Evolutionary conservation across 2,329 filamentous ascomycete species (phyloP), one percentile per base, ranked within the genome.

Genomic region (Trichoderma sp.): DNA sequence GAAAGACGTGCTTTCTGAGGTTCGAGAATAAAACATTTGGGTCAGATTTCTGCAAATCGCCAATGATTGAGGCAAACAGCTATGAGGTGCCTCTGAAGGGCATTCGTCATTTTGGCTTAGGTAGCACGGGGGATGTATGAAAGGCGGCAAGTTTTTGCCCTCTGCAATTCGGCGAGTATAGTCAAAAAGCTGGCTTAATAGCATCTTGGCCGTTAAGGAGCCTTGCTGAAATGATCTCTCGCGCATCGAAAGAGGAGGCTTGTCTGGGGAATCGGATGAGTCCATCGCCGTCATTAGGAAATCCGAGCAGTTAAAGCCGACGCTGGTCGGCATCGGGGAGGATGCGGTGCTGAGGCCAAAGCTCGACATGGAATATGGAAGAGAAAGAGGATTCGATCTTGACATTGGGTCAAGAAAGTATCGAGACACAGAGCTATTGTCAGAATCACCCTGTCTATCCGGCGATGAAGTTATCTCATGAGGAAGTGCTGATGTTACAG

Each of bases 81-180:
- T 33, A 21, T 61, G 58, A 0, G 58, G 58, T 21, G 58, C 27
- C 8, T 61, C 58, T 33, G 40, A 7, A 6, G 58, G 58, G 1
- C 58, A 61, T 24, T 61, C 58, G 5, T 60, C 37, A 24, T 47
- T 33, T 33, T 67, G 55, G 2, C 21, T 47, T 6, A 67, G 64
- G 16, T 47, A 67, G 27, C 64, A 67, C 1, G 64, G 64, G 1
- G 64, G 64, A 14, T 67, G 40, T 67, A 67, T 67, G 5, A 67
- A 60, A 0, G 64, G 55, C 16, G 64, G 64, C 11, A 67, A 58
- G 14, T 33, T n/a, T 49, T 47, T 67, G 11, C 64, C 64, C 13
- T 58, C 52, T 3, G 64, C 64, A 8, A 67, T 60, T n/a, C 35
- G 55, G 16, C 56, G 64, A 16, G 64, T 58, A 40, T 59, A 67